Conservation (phyloP, 768 basidiomycete species). For the Rhodotorula sphaerocarpa region DNA sequence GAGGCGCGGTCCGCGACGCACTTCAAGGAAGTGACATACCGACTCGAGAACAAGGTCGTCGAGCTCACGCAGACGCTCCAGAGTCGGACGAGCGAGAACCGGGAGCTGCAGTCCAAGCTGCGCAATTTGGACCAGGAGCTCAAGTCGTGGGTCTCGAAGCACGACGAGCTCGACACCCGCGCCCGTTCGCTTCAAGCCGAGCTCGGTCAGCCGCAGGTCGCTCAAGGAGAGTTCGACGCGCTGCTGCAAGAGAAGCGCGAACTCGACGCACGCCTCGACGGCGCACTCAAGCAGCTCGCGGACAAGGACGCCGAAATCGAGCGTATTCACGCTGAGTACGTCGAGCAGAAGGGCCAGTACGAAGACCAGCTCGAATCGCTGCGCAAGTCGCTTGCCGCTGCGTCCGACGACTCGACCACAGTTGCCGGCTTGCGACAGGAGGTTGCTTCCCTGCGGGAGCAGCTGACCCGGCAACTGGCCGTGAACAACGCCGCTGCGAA, state of each 20-base stretch:
- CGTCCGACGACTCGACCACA: constrained; percentile 73
- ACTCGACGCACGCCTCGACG: constrained; percentile 70
- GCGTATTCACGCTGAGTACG: constrained; percentile 68
- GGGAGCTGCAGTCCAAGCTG: constrained; percentile 68
- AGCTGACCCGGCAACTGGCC: constrained; percentile 90
- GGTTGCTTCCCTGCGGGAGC: constrained; percentile 83
- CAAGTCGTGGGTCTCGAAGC: constrained; percentile 70
- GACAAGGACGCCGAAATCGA: constrained; percentile 81
- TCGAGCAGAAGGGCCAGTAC: constrained; percentile 62
- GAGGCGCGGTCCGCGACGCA: constrained; percentile 96
- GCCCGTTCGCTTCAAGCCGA: constrained; percentile 64
- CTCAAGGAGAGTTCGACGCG: constrained; percentile 63
- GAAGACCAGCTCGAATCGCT: constrained; percentile 63
- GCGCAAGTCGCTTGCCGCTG: constrained; percentile 44
- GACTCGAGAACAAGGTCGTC: constrained; percentile 96
- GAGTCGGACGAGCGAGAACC: constrained; percentile 81
- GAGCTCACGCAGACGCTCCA: constrained; percentile 93
- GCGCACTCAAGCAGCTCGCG: constrained; percentile 59
- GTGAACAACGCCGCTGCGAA: constrained; percentile 50
- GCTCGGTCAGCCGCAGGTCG: constrained; percentile 62
- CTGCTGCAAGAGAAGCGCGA: constrained; percentile 67
- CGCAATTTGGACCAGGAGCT: constrained; percentile 74
- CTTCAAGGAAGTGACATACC: constrained; percentile 97
- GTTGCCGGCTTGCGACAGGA: constrained; percentile 85
- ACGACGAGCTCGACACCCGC: constrained; percentile 74